Percentiles rank a stretch among this genome's conserved stretches.
Evolutionary conservation across 176 grass and related monocot species (phyloP).

Genomic region (Chloris gayana): DNA sequence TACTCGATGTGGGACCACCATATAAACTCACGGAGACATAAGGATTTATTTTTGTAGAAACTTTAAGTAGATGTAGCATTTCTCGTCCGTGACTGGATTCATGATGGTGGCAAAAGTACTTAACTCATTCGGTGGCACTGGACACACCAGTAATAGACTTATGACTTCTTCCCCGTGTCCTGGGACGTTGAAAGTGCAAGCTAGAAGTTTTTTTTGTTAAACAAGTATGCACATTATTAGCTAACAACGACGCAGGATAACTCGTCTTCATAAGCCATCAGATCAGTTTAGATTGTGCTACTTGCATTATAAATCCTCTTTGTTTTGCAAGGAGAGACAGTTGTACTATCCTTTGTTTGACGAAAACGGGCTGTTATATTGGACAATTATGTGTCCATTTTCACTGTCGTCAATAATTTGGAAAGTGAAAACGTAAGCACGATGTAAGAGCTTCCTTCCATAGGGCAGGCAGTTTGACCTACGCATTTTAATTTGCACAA

Average conservation of each 20-base stretch:
- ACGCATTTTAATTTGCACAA: too few species aligned
- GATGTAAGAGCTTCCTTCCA: background rate
- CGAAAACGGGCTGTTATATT: background rate
- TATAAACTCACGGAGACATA: too few species aligned
- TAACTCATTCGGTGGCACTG: too few species aligned
- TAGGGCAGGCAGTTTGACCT: background rate
- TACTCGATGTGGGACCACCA: too few species aligned
- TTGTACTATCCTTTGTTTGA: slow-evolving; percentile 16
- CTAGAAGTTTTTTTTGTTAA: background rate
- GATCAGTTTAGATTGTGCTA: background rate
- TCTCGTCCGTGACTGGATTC: too few species aligned
- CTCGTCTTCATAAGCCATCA: background rate
- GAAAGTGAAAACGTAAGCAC: background rate
- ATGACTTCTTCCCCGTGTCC: background rate
- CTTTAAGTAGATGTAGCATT: too few species aligned
- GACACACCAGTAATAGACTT: background rate
- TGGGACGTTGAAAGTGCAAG: background rate
- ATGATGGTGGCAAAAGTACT: too few species aligned
- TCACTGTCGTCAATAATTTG: background rate
- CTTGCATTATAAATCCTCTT: background rate
- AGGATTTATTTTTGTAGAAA: too few species aligned
- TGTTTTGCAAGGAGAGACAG: background rate
- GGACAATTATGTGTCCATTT: too few species aligned
- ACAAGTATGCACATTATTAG: background rate
- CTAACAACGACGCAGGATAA: too few species aligned